Evolutionary conservation across 208 protist genomes (phyloP).

Genomic region (Acanthamoeba lugdunensis): DNA sequence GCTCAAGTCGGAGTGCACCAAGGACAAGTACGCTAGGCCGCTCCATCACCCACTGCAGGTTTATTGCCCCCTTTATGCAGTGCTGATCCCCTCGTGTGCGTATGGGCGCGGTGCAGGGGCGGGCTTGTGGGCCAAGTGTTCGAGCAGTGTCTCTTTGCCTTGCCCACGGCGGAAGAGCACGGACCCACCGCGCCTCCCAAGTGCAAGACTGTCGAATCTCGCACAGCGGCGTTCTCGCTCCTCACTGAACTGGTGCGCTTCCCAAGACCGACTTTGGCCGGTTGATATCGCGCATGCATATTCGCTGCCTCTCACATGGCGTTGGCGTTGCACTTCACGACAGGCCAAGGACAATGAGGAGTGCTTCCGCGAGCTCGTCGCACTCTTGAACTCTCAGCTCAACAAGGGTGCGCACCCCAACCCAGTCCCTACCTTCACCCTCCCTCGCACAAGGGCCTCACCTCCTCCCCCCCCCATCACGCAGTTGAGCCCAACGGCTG

Average conservation of each 20-base stretch:
- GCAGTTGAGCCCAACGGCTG: conserved; percentile 20
- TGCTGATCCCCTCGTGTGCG: neutral
- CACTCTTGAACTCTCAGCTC: conserved; percentile 24
- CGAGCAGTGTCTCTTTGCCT: conserved; percentile 84
- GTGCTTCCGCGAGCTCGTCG: conserved; percentile 50
- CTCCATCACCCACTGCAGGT: neutral
- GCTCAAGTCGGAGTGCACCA: conserved; percentile 56
- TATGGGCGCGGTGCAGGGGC: neutral
- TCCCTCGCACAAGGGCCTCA: too few species aligned
- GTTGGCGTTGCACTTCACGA: neutral
- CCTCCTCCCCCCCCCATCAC: too few species aligned
- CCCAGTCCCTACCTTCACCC: neutral
- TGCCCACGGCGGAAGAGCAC: conserved; percentile 81
- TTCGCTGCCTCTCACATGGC: too few species aligned
- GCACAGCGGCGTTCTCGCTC: conserved; percentile 82
- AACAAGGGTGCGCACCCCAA: conserved; percentile 16
- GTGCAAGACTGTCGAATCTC: conserved; percentile 85
- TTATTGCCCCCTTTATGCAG: neutral
- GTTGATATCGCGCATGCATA: too few species aligned
- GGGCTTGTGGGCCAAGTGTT: conserved; percentile 75
- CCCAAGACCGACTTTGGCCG: too few species aligned
- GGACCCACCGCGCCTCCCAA: conserved; percentile 83
- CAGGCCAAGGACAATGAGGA: conserved; percentile 24
- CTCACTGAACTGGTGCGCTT: conserved; percentile 78
- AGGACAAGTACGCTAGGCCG: neutral